phyloP scores from a whole-genome alignment of 371 early-diverging fungal species.

The Mortierella sp. region DNA sequence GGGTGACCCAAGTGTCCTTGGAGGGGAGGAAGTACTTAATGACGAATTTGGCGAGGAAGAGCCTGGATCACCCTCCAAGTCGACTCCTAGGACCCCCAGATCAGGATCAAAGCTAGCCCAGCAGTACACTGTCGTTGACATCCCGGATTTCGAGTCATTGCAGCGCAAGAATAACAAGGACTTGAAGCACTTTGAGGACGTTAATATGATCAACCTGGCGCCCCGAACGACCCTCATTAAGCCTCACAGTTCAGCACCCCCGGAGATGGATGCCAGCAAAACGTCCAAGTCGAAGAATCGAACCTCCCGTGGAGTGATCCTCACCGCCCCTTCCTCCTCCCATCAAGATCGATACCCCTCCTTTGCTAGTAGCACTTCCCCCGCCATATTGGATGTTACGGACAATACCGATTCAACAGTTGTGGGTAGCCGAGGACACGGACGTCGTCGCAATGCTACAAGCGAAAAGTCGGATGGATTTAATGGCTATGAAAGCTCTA shows the following conservation, averaged over 20 bases:
- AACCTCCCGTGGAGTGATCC: neutral
- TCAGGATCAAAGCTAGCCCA: neutral
- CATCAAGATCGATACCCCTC: conserved; percentile 28
- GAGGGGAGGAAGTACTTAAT: neutral
- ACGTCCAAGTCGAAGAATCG: neutral
- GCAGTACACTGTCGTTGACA: conserved; percentile 35
- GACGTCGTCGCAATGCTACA: neutral
- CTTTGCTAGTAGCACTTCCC: conserved; percentile 24
- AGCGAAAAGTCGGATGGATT: neutral
- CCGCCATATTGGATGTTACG: conserved; percentile 2
- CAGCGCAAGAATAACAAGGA: conserved; percentile 13
- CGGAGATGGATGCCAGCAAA: conserved; percentile 13
- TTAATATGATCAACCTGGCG: conserved; percentile 9
- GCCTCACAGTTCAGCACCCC: conserved; percentile 14
- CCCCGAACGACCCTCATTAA: conserved; percentile 11
- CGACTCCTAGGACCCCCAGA: neutral
- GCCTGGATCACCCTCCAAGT: neutral
- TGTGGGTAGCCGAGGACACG: conserved; percentile 1
- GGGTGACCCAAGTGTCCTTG: too few relatives aligned
- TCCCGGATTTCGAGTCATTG: conserved; percentile 27
- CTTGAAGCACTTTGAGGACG: conserved; percentile 14
- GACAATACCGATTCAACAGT: conserved; percentile 5
- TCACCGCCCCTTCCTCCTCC: conserved; percentile 10
- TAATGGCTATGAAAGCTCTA: conserved; percentile 1
- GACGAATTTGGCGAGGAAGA: conserved; percentile 10